Conservation (phyloP, 2,329 filamentous ascomycete genomes). For the Aspergillus sojae region DNA sequence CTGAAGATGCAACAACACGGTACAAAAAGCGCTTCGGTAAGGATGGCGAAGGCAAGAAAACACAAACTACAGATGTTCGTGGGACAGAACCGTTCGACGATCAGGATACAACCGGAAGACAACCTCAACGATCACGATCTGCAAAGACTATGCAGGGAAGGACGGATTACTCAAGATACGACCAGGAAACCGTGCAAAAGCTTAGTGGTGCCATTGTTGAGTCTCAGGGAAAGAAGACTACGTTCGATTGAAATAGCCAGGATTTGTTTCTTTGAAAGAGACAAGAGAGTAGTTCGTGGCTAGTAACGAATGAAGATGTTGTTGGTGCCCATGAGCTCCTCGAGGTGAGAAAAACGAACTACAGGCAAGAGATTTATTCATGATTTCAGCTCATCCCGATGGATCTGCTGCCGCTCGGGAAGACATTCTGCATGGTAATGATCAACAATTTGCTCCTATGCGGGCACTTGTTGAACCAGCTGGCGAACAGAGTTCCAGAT, state of each 20-base stretch:
- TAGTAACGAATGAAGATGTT: neutral
- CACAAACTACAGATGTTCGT: constrained; percentile 15
- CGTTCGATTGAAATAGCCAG: constrained; percentile 63
- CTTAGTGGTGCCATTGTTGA: constrained; percentile 80
- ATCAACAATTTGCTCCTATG: neutral
- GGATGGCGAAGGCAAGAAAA: constrained; percentile 53
- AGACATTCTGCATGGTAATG: constrained; percentile 4
- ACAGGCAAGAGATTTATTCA: neutral
- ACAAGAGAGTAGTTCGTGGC: neutral
- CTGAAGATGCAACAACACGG: constrained; percentile 82
- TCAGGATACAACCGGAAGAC: constrained; percentile 27
- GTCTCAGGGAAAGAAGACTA: constrained; percentile 76
- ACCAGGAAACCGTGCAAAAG: constrained; percentile 59
- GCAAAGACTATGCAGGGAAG: constrained; percentile 29
- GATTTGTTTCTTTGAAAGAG: neutral
- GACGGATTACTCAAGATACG: constrained; percentile 49
- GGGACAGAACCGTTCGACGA: constrained; percentile 15
- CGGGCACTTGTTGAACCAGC: neutral
- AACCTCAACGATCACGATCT: constrained; percentile 20
- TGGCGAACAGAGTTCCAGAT: constrained; percentile 5
- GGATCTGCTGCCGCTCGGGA: neutral
- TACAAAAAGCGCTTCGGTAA: constrained; percentile 96
- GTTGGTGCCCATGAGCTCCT: neutral
- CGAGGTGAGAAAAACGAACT: neutral
- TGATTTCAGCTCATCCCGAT: neutral